Evolutionary conservation across 179 eudicot genomes (phyloP).

Genomic region (Gypsophila paniculata): DNA sequence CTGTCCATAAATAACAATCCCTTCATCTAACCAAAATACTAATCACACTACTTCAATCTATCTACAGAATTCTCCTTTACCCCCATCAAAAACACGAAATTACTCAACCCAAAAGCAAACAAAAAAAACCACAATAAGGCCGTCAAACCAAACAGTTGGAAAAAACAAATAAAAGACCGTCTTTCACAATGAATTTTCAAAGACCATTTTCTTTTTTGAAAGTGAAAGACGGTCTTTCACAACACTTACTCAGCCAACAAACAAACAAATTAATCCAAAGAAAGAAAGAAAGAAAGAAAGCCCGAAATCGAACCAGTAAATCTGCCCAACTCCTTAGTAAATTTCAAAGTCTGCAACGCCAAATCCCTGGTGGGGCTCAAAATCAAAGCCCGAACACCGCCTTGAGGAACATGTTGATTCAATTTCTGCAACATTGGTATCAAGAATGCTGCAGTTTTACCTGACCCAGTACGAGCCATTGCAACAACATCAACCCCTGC

Average conservation of each 20-base stretch:
- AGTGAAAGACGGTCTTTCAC: too few species aligned
- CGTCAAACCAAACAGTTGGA: too few species aligned
- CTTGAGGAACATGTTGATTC: conserved; percentile 61
- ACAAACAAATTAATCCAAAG: too few species aligned
- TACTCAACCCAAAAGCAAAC: too few species aligned
- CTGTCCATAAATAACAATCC: not conserved
- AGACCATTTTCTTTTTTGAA: too few species aligned
- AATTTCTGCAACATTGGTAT: conserved; percentile 87
- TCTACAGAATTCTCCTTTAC: too few species aligned
- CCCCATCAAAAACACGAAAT: too few species aligned
- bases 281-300: too few species aligned
- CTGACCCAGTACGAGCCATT: conserved; percentile 97
- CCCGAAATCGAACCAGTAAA: too few species aligned
- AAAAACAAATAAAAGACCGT: too few species aligned
- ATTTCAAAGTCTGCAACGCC: conserved; percentile 85
- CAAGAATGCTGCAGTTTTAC: conserved; percentile 91
- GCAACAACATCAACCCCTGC: conserved; percentile 84
- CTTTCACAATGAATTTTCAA: too few species aligned
- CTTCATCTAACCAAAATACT: not conserved
- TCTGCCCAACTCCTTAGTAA: conserved; percentile 63
- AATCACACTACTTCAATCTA: not conserved
- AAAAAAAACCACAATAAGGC: not conserved
- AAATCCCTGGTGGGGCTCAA: conserved; percentile 83
- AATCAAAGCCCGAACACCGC: conserved; percentile 76
- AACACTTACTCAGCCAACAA: too few species aligned